A percentile compares a stretch with the other conserved stretches of the same genome.
phyloP scores from a whole-genome alignment of 352 stramenopile species.

The Phytophthora vignae region DNA sequence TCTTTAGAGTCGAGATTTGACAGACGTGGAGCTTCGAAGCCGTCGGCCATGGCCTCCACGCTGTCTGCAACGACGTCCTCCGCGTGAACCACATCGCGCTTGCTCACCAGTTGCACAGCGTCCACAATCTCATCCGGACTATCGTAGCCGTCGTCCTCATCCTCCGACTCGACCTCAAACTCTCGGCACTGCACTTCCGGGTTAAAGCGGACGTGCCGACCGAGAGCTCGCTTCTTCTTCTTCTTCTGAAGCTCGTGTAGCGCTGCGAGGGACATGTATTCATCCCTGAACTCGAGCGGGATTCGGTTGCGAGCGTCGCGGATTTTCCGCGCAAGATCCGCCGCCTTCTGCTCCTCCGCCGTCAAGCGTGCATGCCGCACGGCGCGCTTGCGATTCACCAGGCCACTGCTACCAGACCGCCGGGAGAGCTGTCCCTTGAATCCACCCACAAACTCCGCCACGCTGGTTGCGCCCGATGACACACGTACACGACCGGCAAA shows the following conservation, averaged over 20 bases:
- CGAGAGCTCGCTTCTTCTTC: constrained; percentile 38
- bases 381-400: constrained; percentile 55
- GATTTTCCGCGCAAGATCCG: constrained; percentile 54
- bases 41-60: constrained; percentile 13
- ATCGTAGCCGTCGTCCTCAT: constrained; percentile 51
- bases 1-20: constrained; percentile 10
- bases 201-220: constrained; percentile 57
- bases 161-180: constrained; percentile 70
- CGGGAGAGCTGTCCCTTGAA: constrained; percentile 65
- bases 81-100: constrained; percentile 42
- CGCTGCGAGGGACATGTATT: constrained; percentile 39
- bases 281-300: constrained; percentile 65
- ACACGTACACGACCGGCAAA: constrained; percentile 46
- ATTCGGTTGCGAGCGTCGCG: constrained; percentile 61
- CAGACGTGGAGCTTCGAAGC: constrained; percentile 22
- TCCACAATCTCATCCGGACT: constrained; percentile 55
- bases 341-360: constrained; percentile 49
- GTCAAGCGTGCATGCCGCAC: constrained; percentile 55
- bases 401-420: constrained; percentile 43
- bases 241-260: constrained; percentile 45
- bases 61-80: constrained; percentile 40
- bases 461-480: constrained; percentile 52
- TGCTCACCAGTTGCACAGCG: constrained; percentile 49
- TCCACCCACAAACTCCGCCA: constrained; percentile 73
- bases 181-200: constrained; percentile 50